These are phyloP conservation scores for Plasmodium blacklocki DNA, from an alignment of 169 alveolate species.

Conservation along the genomic window DNA sequence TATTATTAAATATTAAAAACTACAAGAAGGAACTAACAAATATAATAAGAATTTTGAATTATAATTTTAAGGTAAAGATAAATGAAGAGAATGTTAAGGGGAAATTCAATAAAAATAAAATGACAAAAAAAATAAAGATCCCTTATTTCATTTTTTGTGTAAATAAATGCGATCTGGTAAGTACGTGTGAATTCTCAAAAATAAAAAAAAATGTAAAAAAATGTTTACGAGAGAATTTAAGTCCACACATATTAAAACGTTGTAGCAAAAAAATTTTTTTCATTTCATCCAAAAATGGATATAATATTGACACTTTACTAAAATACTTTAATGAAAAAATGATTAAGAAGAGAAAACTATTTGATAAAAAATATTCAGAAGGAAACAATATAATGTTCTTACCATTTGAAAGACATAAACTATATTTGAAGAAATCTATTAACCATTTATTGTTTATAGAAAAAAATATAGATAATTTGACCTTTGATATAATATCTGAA, in stretches of 20 bases:
- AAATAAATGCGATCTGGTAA: constrained; percentile 29
- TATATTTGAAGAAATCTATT: constrained; percentile 17
- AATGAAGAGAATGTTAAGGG: no score
- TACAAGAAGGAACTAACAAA: constrained; percentile 12
- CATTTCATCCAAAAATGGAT: constrained; percentile 47
- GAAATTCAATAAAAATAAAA: background rate
- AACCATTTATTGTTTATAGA: constrained; percentile 32
- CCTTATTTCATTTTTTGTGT: constrained; percentile 35
- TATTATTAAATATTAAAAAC: constrained; percentile 17
- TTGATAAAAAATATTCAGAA: background rate
- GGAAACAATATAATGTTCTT: background rate
- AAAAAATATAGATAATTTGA: background rate
- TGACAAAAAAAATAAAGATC: background rate
- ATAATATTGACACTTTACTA: constrained; percentile 18
- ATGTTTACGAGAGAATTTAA: background rate
- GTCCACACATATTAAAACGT: background rate
- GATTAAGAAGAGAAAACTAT: background rate
- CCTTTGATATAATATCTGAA: constrained; percentile 47
- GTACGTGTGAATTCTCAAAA: background rate
- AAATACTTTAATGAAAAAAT: constrained; percentile 4
- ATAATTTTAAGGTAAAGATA: background rate
- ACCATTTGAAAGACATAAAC: constrained; percentile 60
- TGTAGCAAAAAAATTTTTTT: constrained; percentile 14
- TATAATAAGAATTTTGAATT: constrained; percentile 8
- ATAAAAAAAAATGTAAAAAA: background rate